Percentiles rank a stretch among this genome's conserved stretches.
phyloP scores from a whole-genome alignment of 768 basidiomycete species.

The Asterophora lycoperdoides region DNA sequence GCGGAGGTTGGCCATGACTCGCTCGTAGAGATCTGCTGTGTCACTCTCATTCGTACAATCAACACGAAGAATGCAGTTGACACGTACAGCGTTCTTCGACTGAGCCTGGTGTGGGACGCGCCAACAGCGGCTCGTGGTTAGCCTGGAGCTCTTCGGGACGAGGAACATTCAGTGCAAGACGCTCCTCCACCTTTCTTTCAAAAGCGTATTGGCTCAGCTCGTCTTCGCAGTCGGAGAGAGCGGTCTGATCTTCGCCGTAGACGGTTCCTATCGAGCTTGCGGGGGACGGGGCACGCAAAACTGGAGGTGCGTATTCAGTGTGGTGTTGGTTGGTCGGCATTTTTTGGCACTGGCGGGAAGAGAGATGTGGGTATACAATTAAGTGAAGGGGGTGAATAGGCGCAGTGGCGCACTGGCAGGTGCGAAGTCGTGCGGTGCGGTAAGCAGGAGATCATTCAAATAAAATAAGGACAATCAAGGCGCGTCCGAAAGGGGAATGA shows the following conservation, averaged over 20 bases:
- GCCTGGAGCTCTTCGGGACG: conserved; percentile 39
- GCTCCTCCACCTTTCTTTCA: conserved; percentile 39
- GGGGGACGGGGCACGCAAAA: conserved; percentile 46
- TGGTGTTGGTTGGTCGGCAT: conserved; percentile 27
- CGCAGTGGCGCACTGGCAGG: background rate
- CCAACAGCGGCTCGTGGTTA: conserved; percentile 35
- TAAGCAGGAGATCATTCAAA: background rate
- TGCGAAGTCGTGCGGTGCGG: background rate
- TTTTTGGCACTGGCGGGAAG: background rate
- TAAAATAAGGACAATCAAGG: background rate
- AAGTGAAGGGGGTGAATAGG: background rate
- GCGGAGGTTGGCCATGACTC: conserved; percentile 34
- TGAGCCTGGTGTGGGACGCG: conserved; percentile 23
- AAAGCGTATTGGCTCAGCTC: conserved; percentile 34
- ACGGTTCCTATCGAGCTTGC: conserved; percentile 49
- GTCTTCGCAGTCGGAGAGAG: conserved; percentile 40
- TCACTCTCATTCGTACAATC: background rate
- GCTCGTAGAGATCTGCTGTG: conserved; percentile 28
- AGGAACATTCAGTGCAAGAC: conserved; percentile 32
- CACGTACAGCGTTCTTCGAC: conserved; percentile 35
- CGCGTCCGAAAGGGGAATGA: background rate
- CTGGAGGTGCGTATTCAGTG: conserved; percentile 45
- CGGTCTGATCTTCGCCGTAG: conserved; percentile 43
- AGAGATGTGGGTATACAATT: too few relatives aligned
- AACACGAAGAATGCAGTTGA: background rate